Conservation (phyloP, 2,329 filamentous ascomycete genomes). For the Westerdykella sp. region DNA sequence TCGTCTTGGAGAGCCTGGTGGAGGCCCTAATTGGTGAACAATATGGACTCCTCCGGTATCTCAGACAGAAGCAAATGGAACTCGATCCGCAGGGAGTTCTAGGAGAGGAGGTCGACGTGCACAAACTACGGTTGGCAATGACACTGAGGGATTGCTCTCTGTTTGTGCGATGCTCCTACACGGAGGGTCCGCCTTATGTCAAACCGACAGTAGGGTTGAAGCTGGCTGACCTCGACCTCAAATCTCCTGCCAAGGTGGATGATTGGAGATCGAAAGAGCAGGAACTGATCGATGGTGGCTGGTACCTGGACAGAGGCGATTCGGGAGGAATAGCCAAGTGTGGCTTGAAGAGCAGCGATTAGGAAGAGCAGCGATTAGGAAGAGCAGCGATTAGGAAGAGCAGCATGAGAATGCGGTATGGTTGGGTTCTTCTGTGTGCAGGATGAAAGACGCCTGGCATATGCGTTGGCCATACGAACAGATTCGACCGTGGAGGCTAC, state of each 20-base stretch:
- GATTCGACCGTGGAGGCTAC: too few relatives aligned
- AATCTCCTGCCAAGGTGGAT: constrained; percentile 37
- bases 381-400: too few relatives aligned
- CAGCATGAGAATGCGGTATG: too few relatives aligned
- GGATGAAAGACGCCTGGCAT: too few relatives aligned
- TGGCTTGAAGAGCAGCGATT: too few relatives aligned
- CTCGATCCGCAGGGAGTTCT: constrained; percentile 36
- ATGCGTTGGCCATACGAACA: too few relatives aligned
- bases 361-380: too few relatives aligned
- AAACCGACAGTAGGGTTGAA: constrained; percentile 32
- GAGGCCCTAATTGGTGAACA: constrained; percentile 13
- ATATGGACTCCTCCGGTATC: constrained; percentile 30
- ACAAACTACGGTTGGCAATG: constrained; percentile 37
- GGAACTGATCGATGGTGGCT: constrained; percentile 34
- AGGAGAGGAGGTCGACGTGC: not conserved
- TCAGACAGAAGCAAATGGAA: constrained; percentile 33
- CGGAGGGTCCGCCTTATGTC: not conserved
- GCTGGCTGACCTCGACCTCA: constrained; percentile 44
- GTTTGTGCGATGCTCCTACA: constrained; percentile 27
- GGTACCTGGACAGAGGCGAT: constrained; percentile 24
- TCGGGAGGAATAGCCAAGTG: too few relatives aligned
- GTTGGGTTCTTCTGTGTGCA: too few relatives aligned
- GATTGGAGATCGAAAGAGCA: constrained; percentile 40
- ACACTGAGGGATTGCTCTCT: constrained; percentile 45
- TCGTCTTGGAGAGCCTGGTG: too few relatives aligned